phyloP scores from a whole-genome alignment of 768 basidiomycete species.

The Boletus sp. region DNA sequence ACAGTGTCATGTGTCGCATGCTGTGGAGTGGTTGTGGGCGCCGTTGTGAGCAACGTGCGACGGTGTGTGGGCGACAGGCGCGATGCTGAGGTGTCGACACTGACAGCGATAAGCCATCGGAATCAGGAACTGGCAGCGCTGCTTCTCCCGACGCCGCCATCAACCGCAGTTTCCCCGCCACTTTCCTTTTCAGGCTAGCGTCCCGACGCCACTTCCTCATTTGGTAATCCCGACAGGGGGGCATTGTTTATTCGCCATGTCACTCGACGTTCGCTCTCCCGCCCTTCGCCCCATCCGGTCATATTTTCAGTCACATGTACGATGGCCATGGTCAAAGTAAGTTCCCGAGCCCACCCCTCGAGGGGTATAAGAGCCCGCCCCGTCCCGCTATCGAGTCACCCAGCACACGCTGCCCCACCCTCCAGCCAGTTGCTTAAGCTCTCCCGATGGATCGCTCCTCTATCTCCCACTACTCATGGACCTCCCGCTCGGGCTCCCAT shows the following conservation, averaged over 20 bases:
- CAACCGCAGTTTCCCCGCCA: slow-evolving; percentile 22
- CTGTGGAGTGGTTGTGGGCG: neutral
- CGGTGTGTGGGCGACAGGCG: slow-evolving; percentile 7
- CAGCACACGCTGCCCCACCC: slow-evolving; percentile 11
- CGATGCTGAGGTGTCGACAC: neutral
- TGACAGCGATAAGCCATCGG: slow-evolving; percentile 18
- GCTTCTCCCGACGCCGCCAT: slow-evolving; percentile 21
- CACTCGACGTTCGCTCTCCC: slow-evolving; percentile 28
- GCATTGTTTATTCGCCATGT: slow-evolving; percentile 13
- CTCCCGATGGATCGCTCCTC: slow-evolving; percentile 23
- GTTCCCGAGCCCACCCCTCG: slow-evolving; percentile 17
- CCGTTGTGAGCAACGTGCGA: slow-evolving; percentile 13
- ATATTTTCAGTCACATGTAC: slow-evolving; percentile 15
- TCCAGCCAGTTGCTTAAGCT: no score
- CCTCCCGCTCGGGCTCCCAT: slow-evolving; percentile 8
- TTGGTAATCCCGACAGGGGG: slow-evolving; percentile 18
- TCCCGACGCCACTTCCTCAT: slow-evolving; percentile 24
- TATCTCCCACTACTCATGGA: slow-evolving; percentile 24
- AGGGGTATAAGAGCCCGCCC: slow-evolving; percentile 29
- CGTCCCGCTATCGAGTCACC: slow-evolving; percentile 16
- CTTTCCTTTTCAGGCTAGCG: slow-evolving; percentile 10
- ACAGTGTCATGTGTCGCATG: no score
- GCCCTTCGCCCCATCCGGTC: slow-evolving; percentile 17
- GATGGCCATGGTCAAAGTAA: slow-evolving; percentile 10
- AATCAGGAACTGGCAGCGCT: slow-evolving; percentile 4